Percentiles rank a stretch among this genome's conserved stretches.
Evolutionary conservation across 2,329 filamentous ascomycete species (phyloP).

Genomic region (Malbranchea cinnamomea): DNA sequence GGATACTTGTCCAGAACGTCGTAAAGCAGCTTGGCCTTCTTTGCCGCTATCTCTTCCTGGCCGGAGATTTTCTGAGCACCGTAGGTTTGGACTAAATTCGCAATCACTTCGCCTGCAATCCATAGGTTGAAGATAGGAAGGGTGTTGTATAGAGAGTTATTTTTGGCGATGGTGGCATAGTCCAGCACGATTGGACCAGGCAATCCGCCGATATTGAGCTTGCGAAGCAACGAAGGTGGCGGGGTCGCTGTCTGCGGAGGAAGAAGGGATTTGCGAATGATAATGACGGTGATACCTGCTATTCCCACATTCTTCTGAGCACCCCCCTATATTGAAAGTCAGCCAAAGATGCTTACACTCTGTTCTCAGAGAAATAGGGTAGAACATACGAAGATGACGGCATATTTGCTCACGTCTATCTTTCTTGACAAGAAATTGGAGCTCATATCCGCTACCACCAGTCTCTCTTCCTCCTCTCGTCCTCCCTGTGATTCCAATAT

Average conservation of each 20-base stretch:
- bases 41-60: conserved; percentile 56
- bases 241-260: conserved; percentile 52
- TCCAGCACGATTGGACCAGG: conserved; percentile 56
- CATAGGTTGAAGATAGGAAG: conserved; percentile 90
- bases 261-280: conserved; percentile 69
- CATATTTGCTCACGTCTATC: conserved; percentile 65
- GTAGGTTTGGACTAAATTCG: conserved; percentile 52
- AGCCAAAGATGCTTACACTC: no score
- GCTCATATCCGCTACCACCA: conserved; percentile 84
- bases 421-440: conserved; percentile 80
- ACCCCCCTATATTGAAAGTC: conserved; percentile 39
- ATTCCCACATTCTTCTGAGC: conserved; percentile 89
- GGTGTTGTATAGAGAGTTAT: conserved; percentile 93
- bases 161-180: conserved; percentile 76
- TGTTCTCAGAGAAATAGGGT: conserved; percentile 6
- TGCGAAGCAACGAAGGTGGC: conserved; percentile 51
- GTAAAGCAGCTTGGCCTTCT: conserved; percentile 70
- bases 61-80: conserved; percentile 54
- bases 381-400: conserved; percentile 59
- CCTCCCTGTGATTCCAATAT: conserved; percentile 40
- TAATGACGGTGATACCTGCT: conserved; percentile 72
- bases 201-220: conserved; percentile 55
- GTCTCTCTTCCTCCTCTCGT: conserved; percentile 47
- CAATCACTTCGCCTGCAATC: conserved; percentile 76
- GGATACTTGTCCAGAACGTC: conserved; percentile 57